Conservation (phyloP, 257 asterid genomes). For the Dorcoceras hygrometricum region DNA sequence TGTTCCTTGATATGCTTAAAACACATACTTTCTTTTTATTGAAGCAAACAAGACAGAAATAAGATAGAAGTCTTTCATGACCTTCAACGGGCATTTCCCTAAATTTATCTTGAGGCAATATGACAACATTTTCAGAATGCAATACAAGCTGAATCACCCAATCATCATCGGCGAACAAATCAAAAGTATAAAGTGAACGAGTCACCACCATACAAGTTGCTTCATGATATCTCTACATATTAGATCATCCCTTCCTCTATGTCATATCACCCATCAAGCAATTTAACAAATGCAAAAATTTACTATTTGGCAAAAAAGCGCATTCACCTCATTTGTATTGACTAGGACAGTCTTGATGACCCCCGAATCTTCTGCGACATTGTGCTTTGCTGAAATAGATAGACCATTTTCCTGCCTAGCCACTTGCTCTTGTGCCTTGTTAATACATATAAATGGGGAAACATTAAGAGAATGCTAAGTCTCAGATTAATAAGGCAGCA, state of each 20-base stretch:
- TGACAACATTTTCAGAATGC: no score
- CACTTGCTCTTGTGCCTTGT: conserved; percentile 61
- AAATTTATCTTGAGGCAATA: no score
- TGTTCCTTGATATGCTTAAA: not conserved
- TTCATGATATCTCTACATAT: not conserved
- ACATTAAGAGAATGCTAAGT: conserved; percentile 16
- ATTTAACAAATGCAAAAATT: conserved; percentile 3
- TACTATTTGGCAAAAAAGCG: not conserved
- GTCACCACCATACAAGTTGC: not conserved
- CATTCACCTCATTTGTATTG: conserved; percentile 76
- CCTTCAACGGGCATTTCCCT: not conserved
- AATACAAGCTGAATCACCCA: not conserved
- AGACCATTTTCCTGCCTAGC: conserved; percentile 57
- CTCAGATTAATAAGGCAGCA: not conserved
- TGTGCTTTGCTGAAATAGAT: conserved; percentile 56
- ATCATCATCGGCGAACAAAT: not conserved
- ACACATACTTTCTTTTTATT: no score
- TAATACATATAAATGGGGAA: conserved; percentile 17
- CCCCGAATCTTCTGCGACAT: conserved; percentile 60
- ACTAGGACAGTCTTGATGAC: conserved; percentile 69
- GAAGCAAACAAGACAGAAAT: not conserved
- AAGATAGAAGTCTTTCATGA: no score
- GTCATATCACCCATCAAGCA: conserved; percentile 16
- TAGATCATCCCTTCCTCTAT: conserved; percentile 3
- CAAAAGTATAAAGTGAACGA: not conserved